phyloP scores from a whole-genome alignment of 257 asterid species.

The Datura wrightii region DNA sequence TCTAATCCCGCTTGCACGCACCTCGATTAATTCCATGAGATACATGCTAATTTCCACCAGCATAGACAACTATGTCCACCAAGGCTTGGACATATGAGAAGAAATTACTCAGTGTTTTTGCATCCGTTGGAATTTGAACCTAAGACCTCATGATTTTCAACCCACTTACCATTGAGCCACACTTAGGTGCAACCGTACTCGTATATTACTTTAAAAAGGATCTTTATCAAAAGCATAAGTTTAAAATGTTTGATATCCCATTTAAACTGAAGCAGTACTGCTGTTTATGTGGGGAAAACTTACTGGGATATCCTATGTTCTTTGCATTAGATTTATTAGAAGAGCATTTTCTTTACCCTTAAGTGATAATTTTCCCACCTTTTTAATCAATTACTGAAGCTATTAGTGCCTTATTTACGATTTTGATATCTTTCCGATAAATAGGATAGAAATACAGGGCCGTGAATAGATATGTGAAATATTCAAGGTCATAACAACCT shows the following conservation, averaged over 20 bases:
- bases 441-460: not conserved
- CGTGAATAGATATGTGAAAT: not conserved
- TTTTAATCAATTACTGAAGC: not conserved
- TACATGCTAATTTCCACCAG: not conserved
- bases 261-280: not conserved
- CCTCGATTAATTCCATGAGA: not conserved
- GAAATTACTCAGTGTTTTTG: not conserved
- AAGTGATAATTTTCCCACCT: not conserved
- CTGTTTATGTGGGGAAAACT: not conserved
- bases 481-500: not conserved
- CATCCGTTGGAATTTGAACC: not conserved
- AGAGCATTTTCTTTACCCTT: not conserved
- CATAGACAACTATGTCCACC: not conserved
- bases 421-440: not conserved
- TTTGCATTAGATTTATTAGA: slow-evolving; percentile 4
- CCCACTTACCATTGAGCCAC: not conserved
- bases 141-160: not conserved
- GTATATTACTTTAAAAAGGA: not conserved
- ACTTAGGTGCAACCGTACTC: not conserved
- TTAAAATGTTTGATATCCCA: not conserved
- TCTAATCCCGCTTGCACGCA: not conserved
- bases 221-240: not conserved
- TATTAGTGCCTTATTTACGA: not conserved
- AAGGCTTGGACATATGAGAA: not conserved
- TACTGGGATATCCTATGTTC: slow-evolving; percentile 2